Evolutionary conservation across 1,284 basidiomycete species (phyloP).

Genomic region (Thecaphora thlaspeos): DNA sequence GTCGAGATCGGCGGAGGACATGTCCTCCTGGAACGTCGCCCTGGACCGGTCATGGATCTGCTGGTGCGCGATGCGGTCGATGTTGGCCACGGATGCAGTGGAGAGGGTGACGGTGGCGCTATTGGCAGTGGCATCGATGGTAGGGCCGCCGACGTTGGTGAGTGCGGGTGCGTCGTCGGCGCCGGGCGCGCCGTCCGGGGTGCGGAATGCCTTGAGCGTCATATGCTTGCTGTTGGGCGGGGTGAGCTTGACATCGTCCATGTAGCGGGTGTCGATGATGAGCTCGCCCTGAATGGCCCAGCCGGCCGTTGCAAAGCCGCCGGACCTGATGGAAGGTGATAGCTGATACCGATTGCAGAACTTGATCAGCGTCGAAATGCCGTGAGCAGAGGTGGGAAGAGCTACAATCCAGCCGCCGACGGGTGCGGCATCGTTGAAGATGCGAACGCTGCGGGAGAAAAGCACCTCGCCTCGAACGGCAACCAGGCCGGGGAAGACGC

Average conservation of each 20-base stretch:
- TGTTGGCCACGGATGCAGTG: constrained; percentile 11
- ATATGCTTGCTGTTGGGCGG: constrained; percentile 55
- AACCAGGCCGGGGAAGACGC: constrained; percentile 25
- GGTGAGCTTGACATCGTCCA: constrained; percentile 70
- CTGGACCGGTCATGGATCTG: constrained; percentile 4
- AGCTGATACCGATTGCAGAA: constrained; percentile 69
- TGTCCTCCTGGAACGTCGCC: background rate
- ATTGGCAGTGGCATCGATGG: constrained; percentile 13
- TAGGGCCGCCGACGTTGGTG: constrained; percentile 2
- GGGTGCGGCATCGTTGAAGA: constrained; percentile 45
- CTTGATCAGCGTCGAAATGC: constrained; percentile 38
- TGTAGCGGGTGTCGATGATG: constrained; percentile 72
- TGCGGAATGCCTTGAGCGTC: too few species aligned
- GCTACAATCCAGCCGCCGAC: constrained; percentile 40
- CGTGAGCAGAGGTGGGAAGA: constrained; percentile 23
- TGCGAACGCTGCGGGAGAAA: constrained; percentile 31
- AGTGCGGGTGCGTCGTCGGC: constrained; percentile 1
- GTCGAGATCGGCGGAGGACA: constrained; percentile 3
- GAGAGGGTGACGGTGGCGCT: constrained; percentile 10
- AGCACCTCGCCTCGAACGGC: constrained; percentile 24
- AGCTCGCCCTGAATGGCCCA: constrained; percentile 82
- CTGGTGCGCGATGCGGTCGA: constrained; percentile 6
- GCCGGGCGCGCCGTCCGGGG: too few species aligned
- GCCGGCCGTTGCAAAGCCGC: constrained; percentile 82
- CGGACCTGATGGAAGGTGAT: constrained; percentile 79